Evolutionary conservation across 169 alveolate species (phyloP).

Genomic region (Eimeria falciformis): DNA sequence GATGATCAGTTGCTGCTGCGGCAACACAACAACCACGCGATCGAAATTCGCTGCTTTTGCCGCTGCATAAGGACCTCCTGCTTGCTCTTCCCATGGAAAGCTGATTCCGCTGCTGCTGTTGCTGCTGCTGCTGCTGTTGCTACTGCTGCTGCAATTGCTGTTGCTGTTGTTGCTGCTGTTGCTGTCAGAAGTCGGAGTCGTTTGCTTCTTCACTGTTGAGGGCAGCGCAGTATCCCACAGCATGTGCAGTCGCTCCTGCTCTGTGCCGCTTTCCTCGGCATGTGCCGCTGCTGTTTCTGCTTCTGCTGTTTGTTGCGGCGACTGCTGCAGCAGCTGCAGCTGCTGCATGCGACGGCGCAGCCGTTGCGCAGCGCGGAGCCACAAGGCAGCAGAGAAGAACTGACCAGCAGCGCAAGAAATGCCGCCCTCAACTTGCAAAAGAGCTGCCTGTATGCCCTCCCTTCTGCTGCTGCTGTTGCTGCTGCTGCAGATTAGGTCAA

Average conservation of each 20-base stretch:
- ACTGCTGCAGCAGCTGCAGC: slow-evolving; percentile 61
- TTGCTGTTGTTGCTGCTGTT: neutral
- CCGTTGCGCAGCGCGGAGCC: slow-evolving; percentile 28
- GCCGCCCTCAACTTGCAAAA: neutral
- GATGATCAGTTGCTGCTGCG: slow-evolving; percentile 28
- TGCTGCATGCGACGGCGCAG: slow-evolving; percentile 16
- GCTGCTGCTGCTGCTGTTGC: slow-evolving; percentile 6
- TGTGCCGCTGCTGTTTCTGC: slow-evolving; percentile 29
- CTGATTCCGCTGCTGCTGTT: slow-evolving; percentile 31
- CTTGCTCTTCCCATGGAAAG: no score
- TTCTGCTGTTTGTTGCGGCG: neutral
- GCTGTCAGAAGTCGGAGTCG: neutral
- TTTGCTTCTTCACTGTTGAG: neutral
- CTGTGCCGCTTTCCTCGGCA: neutral
- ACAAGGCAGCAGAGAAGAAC: neutral
- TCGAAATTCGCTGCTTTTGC: neutral
- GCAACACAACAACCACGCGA: slow-evolving; percentile 39
- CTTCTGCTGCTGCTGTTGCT: slow-evolving; percentile 49
- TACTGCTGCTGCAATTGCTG: slow-evolving; percentile 37
- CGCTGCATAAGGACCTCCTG: neutral
- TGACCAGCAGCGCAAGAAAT: slow-evolving; percentile 36
- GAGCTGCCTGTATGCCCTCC: slow-evolving; percentile 10
- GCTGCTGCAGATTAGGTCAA: slow-evolving; percentile 27
- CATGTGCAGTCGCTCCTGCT: slow-evolving; percentile 2
- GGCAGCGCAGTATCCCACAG: neutral